Evolutionary conservation across 768 basidiomycete species (phyloP).

Genomic region (Lentinus tigrinus): DNA sequence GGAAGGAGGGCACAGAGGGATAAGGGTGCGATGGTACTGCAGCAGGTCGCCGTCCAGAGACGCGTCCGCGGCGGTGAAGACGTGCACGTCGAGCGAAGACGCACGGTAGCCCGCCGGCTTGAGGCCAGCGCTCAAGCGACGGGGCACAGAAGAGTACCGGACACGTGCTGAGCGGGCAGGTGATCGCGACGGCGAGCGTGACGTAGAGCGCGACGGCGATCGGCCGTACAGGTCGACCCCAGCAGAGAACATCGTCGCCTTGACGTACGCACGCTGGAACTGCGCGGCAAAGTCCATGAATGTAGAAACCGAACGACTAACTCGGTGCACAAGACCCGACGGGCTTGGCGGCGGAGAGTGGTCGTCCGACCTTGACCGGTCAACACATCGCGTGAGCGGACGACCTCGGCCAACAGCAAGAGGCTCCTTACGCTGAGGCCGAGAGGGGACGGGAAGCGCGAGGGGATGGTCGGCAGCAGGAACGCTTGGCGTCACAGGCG

Average conservation of each 20-base stretch:
- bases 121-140: slow-evolving; percentile 21
- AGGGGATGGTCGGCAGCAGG: slow-evolving; percentile 15
- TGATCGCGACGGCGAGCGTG: slow-evolving; percentile 18
- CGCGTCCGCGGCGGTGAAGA: slow-evolving; percentile 31
- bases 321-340: slow-evolving; percentile 25
- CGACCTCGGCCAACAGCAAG: slow-evolving; percentile 13
- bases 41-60: not conserved
- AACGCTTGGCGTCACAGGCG: slow-evolving; percentile 3
- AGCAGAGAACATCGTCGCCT: slow-evolving; percentile 49
- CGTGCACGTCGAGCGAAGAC: slow-evolving; percentile 40
- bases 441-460: slow-evolving; percentile 3
- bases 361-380: slow-evolving; percentile 6
- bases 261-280: slow-evolving; percentile 58
- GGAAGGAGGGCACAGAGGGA: slow-evolving; percentile 30
- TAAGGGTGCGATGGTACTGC: slow-evolving; percentile 18
- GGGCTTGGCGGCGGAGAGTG: slow-evolving; percentile 4
- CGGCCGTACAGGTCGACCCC: slow-evolving; percentile 24
- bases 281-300: slow-evolving; percentile 54
- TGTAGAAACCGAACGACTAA: slow-evolving; percentile 37
- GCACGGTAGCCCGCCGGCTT: slow-evolving; percentile 45
- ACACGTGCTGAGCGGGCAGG: slow-evolving; percentile 3
- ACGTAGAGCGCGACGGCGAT: slow-evolving; percentile 22
- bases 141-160: slow-evolving; percentile 5
- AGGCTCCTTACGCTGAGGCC: slow-evolving; percentile 2
- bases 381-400: slow-evolving; percentile 10